Conservation (phyloP, 2,329 filamentous ascomycete species). For the Camptophora hylomeconis region DNA sequence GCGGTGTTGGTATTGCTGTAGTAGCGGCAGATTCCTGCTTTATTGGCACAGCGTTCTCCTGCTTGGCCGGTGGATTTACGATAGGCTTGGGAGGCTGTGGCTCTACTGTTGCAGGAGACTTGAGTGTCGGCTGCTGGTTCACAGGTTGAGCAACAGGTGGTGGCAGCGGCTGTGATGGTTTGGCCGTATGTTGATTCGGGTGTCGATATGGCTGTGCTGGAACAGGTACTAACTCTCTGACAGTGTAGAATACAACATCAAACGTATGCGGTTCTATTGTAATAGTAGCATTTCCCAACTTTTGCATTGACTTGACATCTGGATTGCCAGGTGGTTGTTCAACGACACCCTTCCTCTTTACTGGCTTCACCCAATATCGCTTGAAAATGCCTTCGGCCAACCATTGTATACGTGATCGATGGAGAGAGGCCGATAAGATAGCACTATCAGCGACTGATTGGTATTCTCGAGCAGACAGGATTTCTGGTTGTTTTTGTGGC, state of each 20-base stretch:
- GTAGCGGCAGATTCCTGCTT: no score
- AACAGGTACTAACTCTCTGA: conserved; percentile 35
- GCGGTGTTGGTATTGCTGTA: conserved; percentile 25
- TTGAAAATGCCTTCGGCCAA: conserved; percentile 40
- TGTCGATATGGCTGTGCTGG: conserved; percentile 17
- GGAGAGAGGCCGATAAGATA: conserved; percentile 43
- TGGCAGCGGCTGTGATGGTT: conserved; percentile 9
- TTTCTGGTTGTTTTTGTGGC: conserved; percentile 34
- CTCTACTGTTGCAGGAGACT: not conserved
- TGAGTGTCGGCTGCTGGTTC: conserved; percentile 8
- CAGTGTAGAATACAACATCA: conserved; percentile 43
- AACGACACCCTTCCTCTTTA: conserved; percentile 38
- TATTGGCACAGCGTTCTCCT: conserved; percentile 19
- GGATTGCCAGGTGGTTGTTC: conserved; percentile 34
- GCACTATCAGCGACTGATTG: conserved; percentile 48
- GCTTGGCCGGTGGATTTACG: conserved; percentile 7
- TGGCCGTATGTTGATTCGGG: conserved; percentile 12
- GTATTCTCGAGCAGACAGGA: conserved; percentile 40
- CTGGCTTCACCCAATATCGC: conserved; percentile 45
- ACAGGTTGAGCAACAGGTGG: no score
- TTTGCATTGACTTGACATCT: conserved; percentile 39
- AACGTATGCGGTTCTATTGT: conserved; percentile 52
- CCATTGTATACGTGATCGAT: conserved; percentile 47
- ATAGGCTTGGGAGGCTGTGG: not conserved
- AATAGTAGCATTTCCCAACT: conserved; percentile 44